Conservation (phyloP, 306 rosid genomes). For the Trifolium subterraneum region DNA sequence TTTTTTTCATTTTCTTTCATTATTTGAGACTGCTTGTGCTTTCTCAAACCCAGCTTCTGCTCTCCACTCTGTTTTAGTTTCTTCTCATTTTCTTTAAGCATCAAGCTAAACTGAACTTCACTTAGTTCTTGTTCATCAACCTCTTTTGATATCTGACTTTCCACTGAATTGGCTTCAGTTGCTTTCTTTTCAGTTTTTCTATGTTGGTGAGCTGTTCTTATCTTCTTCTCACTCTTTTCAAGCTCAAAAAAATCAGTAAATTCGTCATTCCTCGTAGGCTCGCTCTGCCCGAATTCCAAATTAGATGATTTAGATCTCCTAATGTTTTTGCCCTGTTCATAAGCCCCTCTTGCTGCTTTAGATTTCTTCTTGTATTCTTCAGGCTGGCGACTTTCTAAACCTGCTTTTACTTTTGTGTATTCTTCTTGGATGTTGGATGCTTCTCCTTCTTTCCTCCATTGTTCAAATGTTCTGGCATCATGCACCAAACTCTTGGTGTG, state of each 20-base stretch:
- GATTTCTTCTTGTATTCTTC: conserved; percentile 54
- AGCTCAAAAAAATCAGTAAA: conserved; percentile 44
- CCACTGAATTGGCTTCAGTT: conserved; percentile 40
- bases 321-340: conserved; percentile 49
- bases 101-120: conserved; percentile 51
- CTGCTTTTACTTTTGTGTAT: conserved; percentile 39
- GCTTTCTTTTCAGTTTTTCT: conserved; percentile 47
- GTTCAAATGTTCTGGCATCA: conserved; percentile 45
- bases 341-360: conserved; percentile 44
- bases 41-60: conserved; percentile 35
- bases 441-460: conserved; percentile 48
- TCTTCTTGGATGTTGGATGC: conserved; percentile 48
- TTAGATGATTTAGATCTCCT: conserved; percentile 51
- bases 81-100: conserved; percentile 47
- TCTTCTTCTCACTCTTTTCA: conserved; percentile 49
- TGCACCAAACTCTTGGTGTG: conserved; percentile 47
- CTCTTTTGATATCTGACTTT: conserved; percentile 39
- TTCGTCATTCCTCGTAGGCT: conserved; percentile 50
- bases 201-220: conserved; percentile 38
- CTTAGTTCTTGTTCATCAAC: conserved; percentile 36
- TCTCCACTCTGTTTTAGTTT: conserved; percentile 42
- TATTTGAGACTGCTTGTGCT: conserved; percentile 34
- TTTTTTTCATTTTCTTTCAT: conserved; percentile 45
- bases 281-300: conserved; percentile 50
- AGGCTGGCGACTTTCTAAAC: conserved; percentile 37